Conservation (phyloP, 2,329 filamentous ascomycete genomes). For the Podosphaera xanthii region DNA sequence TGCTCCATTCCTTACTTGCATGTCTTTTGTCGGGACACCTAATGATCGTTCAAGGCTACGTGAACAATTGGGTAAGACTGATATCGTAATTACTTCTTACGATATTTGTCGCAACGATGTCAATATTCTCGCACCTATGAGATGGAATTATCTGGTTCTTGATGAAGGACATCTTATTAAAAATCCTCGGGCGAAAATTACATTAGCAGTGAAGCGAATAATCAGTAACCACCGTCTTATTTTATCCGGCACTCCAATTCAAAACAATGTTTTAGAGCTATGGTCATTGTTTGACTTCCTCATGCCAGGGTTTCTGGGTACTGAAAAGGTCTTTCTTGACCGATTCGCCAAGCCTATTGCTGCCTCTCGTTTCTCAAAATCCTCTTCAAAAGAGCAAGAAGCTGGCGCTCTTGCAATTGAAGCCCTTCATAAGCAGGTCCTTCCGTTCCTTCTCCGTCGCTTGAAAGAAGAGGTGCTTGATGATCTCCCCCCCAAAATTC, state of each 20-base stretch:
- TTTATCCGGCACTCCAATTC: slow-evolving; percentile 86
- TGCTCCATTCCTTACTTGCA: slow-evolving; percentile 74
- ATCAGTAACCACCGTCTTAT: slow-evolving; percentile 87
- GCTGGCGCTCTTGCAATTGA: slow-evolving; percentile 89
- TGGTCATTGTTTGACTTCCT: slow-evolving; percentile 98
- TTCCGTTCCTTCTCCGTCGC: slow-evolving; percentile 85
- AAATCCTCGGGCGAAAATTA: slow-evolving; percentile 93
- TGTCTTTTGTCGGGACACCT: slow-evolving; percentile 79
- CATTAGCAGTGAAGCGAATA: slow-evolving; percentile 72
- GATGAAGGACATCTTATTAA: slow-evolving; percentile 98
- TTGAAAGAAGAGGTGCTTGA: slow-evolving; percentile 95
- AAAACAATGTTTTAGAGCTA: slow-evolving; percentile 90
- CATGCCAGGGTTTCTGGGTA: slow-evolving; percentile 93
- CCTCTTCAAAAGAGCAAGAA: slow-evolving; percentile 95
- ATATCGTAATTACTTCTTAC: slow-evolving; percentile 93
- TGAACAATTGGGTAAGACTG: slow-evolving; percentile 48
- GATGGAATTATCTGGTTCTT: slow-evolving; percentile 92
- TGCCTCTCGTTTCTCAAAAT: slow-evolving; percentile 84
- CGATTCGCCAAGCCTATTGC: slow-evolving; percentile 79
- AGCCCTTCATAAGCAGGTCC: slow-evolving; percentile 92
- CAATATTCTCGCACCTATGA: slow-evolving; percentile 61
- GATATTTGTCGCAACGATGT: slow-evolving; percentile 93
- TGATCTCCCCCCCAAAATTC: slow-evolving; percentile 88
- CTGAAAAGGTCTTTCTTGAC: slow-evolving; percentile 85
- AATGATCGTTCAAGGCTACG: slow-evolving; percentile 53